Conservation (phyloP, 1,139 yeast species). For the Saccharomyces hybrid region DNA sequence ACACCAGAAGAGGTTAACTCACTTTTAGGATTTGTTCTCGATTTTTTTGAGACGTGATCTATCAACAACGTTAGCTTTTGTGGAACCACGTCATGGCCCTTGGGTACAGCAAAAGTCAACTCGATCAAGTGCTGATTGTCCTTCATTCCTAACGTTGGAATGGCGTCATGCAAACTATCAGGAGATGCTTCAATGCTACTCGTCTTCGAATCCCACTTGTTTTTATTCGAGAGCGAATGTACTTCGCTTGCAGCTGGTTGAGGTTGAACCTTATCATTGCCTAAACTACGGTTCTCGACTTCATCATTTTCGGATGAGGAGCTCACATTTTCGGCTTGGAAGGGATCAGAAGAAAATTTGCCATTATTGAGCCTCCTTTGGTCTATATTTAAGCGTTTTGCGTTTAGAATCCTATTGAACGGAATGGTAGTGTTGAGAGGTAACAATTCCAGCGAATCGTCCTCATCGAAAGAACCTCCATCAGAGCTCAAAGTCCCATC, state of each 20-base stretch:
- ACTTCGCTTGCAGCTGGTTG: neutral
- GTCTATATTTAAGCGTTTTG: neutral
- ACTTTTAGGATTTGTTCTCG: neutral
- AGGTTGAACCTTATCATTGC: neutral
- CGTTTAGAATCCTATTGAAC: constrained; percentile 2
- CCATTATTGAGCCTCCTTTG: neutral
- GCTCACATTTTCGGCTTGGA: neutral
- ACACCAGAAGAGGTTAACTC: constrained; percentile 13
- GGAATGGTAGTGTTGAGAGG: neutral
- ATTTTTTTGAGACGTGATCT: constrained; percentile 1
- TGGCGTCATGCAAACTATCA: neutral
- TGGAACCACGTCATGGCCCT: constrained; percentile 2
- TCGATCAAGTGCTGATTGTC: constrained; percentile 2
- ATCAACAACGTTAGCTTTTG: neutral
- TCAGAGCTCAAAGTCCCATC: constrained; percentile 2
- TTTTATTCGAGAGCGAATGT: neutral
- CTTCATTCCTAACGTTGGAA: neutral
- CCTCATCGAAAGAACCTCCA: constrained; percentile 1
- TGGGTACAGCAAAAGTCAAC: constrained; percentile 2
- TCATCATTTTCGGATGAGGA: neutral
- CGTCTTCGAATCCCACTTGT: neutral
- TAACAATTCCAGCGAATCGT: neutral
- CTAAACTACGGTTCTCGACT: neutral
- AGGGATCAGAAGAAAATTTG: neutral
- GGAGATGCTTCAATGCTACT: neutral